phyloP scores from a whole-genome alignment of 495 filamentous ascomycete genomes.

The Penicillium robsamsonii region DNA sequence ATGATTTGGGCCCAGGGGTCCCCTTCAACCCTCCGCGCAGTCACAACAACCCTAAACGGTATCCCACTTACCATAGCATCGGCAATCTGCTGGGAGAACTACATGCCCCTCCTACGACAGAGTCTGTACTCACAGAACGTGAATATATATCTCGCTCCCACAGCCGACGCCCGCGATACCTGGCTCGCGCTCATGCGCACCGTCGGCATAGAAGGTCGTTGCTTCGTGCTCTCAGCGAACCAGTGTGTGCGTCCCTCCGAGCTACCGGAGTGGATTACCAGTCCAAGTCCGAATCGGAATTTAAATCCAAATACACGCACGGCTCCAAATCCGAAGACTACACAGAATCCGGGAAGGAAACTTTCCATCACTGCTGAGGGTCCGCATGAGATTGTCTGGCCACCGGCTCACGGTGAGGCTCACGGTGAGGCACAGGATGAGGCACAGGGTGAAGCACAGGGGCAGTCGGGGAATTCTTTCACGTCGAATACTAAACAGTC shows the following conservation, averaged over 20 bases:
- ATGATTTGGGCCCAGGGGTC: conserved; percentile 90
- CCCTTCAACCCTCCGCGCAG: conserved; percentile 72
- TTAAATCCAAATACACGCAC: not conserved
- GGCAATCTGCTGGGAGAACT: conserved; percentile 97
- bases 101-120: conserved; percentile 84
- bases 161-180: conserved; percentile 79
- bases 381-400: conserved; percentile 55
- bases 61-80: conserved; percentile 75
- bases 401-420: conserved; percentile 19
- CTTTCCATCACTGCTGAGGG: conserved; percentile 46
- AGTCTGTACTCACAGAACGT: conserved; percentile 87
- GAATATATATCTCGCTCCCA: conserved; percentile 89
- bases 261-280: conserved; percentile 56
- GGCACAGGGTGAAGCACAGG: not conserved
- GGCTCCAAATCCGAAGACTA: conserved; percentile 8
- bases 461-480: not conserved
- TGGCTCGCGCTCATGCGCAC: conserved; percentile 85
- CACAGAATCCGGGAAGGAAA: conserved; percentile 8
- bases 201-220: conserved; percentile 73
- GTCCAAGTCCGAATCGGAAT: not conserved
- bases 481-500: not conserved
- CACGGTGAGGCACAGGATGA: no score
- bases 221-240: conserved; percentile 85
- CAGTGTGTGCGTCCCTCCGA: conserved; percentile 66
- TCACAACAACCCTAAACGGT: conserved; percentile 76